A percentile compares a stretch with the other conserved stretches of the same genome.
Evolutionary conservation across 2,329 filamentous ascomycete species (phyloP).

Genomic region (Trichophyton benhamiae): DNA sequence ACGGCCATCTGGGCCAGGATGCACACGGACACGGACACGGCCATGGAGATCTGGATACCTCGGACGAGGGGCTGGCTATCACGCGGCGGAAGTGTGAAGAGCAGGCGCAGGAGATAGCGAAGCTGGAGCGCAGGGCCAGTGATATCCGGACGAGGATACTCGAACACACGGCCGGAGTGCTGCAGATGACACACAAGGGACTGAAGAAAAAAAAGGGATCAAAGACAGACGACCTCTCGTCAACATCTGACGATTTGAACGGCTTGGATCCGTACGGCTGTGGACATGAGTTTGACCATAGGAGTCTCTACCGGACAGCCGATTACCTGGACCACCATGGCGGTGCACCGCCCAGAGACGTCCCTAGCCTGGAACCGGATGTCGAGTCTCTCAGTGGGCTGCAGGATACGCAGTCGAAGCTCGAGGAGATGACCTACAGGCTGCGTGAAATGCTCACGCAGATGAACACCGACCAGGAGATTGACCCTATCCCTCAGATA

Average conservation of each 20-base stretch:
- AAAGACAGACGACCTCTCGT: conserved; percentile 35
- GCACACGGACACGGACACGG: conserved; percentile 10
- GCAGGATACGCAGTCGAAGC: conserved; percentile 49
- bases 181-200: conserved; percentile 77
- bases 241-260: conserved; percentile 3
- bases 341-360: conserved; percentile 13
- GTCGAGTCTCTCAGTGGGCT: conserved; percentile 36
- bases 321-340: conserved; percentile 48
- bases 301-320: conserved; percentile 57
- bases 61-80: conserved; percentile 57
- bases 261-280: conserved; percentile 21
- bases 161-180: conserved; percentile 81
- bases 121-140: conserved; percentile 63
- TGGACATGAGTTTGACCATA: conserved; percentile 58
- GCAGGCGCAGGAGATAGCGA: conserved; percentile 65
- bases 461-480: conserved; percentile 24
- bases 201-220: conserved; percentile 44
- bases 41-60: conserved; percentile 18
- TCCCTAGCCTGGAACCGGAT: conserved; percentile 10
- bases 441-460: conserved; percentile 54
- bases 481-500: conserved; percentile 27
- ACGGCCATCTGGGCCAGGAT: conserved; percentile 18
- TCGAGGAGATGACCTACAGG: conserved; percentile 56
- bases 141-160: conserved; percentile 63
- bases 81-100: conserved; percentile 77